Conservation (phyloP, 257 asterid species). For the Salvia splendens region DNA sequence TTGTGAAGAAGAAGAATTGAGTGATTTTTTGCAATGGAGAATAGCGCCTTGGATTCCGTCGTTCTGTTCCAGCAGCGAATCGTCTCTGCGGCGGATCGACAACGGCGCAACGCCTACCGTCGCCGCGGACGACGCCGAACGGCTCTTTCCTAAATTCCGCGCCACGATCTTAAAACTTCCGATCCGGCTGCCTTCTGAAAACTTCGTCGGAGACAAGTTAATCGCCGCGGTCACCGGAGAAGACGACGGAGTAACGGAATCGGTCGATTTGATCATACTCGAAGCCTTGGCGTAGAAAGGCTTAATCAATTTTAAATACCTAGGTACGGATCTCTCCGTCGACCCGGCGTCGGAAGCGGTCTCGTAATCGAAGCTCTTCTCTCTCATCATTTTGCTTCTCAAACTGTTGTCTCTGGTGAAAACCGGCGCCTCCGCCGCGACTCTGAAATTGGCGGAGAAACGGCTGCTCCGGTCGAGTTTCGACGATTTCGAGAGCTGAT, state of each 20-base stretch:
- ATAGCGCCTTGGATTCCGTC: slow-evolving; percentile 71
- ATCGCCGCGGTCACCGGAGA: slow-evolving; percentile 55
- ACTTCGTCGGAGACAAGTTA: slow-evolving; percentile 45
- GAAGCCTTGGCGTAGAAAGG: slow-evolving; percentile 63
- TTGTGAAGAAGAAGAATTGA: slow-evolving; percentile 40
- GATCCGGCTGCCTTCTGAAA: slow-evolving; percentile 48
- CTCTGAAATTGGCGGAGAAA: slow-evolving; percentile 32
- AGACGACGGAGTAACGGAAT: slow-evolving; percentile 49
- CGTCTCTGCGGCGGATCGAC: slow-evolving; percentile 64
- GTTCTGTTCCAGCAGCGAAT: slow-evolving; percentile 58
- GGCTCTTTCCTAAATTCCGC: slow-evolving; percentile 61
- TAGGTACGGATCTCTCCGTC: slow-evolving; percentile 48
- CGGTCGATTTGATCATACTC: slow-evolving; percentile 42
- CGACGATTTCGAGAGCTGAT: slow-evolving; percentile 39
- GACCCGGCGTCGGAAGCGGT: slow-evolving; percentile 29
- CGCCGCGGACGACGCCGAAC: slow-evolving; percentile 61
- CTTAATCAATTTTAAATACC: slow-evolving; percentile 65
- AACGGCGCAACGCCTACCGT: slow-evolving; percentile 37
- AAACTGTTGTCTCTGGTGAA: slow-evolving; percentile 51
- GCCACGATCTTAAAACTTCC: slow-evolving; percentile 59
- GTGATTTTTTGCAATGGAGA: slow-evolving; percentile 59
- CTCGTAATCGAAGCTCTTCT: slow-evolving; percentile 31
- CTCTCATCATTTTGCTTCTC: slow-evolving; percentile 59
- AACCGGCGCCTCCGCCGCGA: slow-evolving; percentile 27
- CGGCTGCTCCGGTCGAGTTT: slow-evolving; percentile 44